Evolutionary conservation across 257 asterid genomes (phyloP).

Genomic region (Solanum pinnatisectum): DNA sequence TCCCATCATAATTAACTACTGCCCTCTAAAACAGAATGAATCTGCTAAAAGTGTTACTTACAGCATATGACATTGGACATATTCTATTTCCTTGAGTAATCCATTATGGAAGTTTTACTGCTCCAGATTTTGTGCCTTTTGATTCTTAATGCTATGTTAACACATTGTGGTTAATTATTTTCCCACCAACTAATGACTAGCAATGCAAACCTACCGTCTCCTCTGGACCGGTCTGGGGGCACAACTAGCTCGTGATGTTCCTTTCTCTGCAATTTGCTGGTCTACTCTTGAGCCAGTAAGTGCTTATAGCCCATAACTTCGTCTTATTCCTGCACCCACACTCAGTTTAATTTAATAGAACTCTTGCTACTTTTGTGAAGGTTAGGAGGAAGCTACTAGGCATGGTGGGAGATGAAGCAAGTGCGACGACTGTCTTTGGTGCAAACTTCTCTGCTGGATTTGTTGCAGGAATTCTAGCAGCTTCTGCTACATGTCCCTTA

Average conservation of each 20-base stretch:
- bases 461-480: conserved; percentile 81
- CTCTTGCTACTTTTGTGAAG: conserved; percentile 28
- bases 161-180: neutral
- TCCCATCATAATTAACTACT: neutral
- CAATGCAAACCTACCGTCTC: conserved; percentile 54
- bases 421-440: conserved; percentile 37
- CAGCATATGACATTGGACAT: neutral
- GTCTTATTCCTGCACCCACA: neutral
- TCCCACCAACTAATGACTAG: neutral
- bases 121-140: neutral
- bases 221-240: conserved; percentile 93
- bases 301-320: neutral
- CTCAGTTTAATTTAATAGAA: neutral
- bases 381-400: conserved; percentile 55
- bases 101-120: neutral
- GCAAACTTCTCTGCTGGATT: conserved; percentile 77
- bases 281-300: conserved; percentile 80
- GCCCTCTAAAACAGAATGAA: neutral
- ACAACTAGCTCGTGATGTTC: conserved; percentile 91
- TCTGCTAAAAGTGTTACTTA: neutral
- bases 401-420: conserved; percentile 38
- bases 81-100: neutral
- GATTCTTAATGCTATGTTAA: neutral
- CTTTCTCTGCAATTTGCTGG: conserved; percentile 94
- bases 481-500: conserved; percentile 65